A percentile compares a stretch with the other conserved stretches of the same genome.
These are phyloP conservation scores for Polyporus arcularius DNA, from an alignment of 768 basidiomycete genomes.

Conservation along the genomic window DNA sequence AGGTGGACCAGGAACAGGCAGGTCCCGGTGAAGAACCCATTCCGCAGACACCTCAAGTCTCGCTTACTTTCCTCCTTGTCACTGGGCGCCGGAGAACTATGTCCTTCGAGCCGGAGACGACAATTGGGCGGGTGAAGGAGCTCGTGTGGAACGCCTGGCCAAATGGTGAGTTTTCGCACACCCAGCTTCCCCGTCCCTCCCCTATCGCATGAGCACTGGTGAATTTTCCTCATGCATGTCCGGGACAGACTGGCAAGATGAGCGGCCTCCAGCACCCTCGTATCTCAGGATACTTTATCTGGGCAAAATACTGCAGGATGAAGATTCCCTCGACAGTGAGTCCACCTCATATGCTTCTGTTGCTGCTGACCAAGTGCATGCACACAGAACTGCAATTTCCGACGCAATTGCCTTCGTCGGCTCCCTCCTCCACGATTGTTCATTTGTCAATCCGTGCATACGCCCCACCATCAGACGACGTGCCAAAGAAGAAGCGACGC, in stretches of 20 bases:
- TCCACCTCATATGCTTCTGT: slow-evolving; percentile 8
- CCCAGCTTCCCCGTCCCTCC: background rate
- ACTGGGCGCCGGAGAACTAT: slow-evolving; percentile 69
- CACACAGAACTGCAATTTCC: slow-evolving; percentile 34
- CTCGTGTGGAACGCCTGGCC: slow-evolving; percentile 86
- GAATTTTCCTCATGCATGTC: slow-evolving; percentile 8
- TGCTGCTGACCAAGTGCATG: slow-evolving; percentile 4
- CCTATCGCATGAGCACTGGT: background rate
- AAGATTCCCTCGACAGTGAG: slow-evolving; percentile 72
- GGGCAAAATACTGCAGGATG: slow-evolving; percentile 82
- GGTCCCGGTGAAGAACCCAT: slow-evolving; percentile 26
- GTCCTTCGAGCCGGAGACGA: slow-evolving; percentile 74
- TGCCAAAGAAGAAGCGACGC: slow-evolving; percentile 51
- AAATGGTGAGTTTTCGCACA: slow-evolving; percentile 45
- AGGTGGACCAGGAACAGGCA: slow-evolving; percentile 7
- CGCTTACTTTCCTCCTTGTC: slow-evolving; percentile 71
- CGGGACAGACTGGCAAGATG: slow-evolving; percentile 71
- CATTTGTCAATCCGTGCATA: slow-evolving; percentile 73
- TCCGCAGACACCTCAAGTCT: slow-evolving; percentile 64
- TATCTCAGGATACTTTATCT: slow-evolving; percentile 76
- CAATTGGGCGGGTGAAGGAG: slow-evolving; percentile 79
- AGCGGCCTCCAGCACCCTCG: slow-evolving; percentile 74
- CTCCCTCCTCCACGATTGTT: slow-evolving; percentile 58
- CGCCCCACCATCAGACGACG: slow-evolving; percentile 50
- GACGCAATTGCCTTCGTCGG: slow-evolving; percentile 31